phyloP scores from a whole-genome alignment of 2,329 filamentous ascomycete genomes.

The Magnaporthales sp. region DNA sequence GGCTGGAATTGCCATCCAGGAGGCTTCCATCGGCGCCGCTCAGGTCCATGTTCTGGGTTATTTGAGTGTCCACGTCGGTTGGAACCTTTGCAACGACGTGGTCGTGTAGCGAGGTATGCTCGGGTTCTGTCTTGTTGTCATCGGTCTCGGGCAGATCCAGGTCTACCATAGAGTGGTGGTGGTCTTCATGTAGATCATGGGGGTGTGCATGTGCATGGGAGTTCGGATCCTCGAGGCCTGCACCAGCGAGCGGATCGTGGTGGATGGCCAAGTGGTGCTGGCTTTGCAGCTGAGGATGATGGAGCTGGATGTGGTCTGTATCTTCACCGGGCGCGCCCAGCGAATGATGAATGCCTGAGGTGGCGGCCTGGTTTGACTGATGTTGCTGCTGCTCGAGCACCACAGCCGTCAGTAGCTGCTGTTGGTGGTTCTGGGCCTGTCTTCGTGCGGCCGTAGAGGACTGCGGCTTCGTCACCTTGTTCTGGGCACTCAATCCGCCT shows the following conservation, averaged over 20 bases:
- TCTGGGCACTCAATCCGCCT: constrained; percentile 19
- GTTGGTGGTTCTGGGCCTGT: constrained; percentile 12
- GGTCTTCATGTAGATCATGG: not conserved
- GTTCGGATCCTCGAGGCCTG: not conserved
- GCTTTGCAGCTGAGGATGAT: not conserved
- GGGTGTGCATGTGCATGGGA: constrained; percentile 20
- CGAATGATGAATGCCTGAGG: not conserved
- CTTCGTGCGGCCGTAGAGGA: constrained; percentile 18
- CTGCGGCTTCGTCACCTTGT: constrained; percentile 34
- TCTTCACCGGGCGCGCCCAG: not conserved
- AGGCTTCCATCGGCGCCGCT: constrained; percentile 18
- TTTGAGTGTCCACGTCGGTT: not conserved
- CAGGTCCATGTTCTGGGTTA: constrained; percentile 16
- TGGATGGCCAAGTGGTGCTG: not conserved
- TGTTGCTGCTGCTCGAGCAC: constrained; percentile 2
- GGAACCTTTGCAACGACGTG: not conserved
- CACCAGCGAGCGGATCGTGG: not conserved
- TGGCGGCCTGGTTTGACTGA: not conserved
- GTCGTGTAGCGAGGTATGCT: constrained; percentile 4
- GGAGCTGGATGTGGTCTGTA: constrained; percentile 3
- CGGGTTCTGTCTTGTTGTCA: constrained; percentile 5
- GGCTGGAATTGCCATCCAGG: constrained; percentile 19
- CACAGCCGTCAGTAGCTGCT: constrained; percentile 9
- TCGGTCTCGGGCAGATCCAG: not conserved
- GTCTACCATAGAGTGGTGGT: constrained; percentile 3